Evolutionary conservation across 2,329 filamentous ascomycete genomes (phyloP), one percentile per base, ranked within the genome.

Genomic region (Scedosporium minutisporum): DNA sequence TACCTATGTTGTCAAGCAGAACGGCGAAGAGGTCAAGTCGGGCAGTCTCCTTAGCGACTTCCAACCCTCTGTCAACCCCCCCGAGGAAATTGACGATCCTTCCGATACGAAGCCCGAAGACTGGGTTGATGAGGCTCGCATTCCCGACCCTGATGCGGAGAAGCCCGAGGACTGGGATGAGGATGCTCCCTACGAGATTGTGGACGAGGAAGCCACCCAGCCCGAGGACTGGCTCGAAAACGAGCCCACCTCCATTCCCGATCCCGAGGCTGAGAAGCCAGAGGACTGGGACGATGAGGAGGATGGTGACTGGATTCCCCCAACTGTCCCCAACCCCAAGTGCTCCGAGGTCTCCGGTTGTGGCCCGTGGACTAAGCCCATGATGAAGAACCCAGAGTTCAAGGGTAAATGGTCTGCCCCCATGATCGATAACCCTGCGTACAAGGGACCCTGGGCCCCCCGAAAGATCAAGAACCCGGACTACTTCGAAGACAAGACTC

Each of bases 201-300:
- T 96, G 66, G 95, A 99, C 66, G 90, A 95, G 81, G 89, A 93
- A 69, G 95, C 95, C 64, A 88, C 85, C 70, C 91, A 88, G 81
- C 95, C 95, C 60, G 93, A 91, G 69, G 95, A 97, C 79, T 99
- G 95, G 95, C 88, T 99, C 66, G 93, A 92, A 76, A 81, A 92
- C 66, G 95, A 97, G 82, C 85, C 93, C 67, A 78, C 84, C 66
- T 89, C 85, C 68, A 81, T 97, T 65, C 85, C 93, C 63, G 95
- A 99, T 80, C 95, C 95, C 63, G 92, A 96, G 80, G 92, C 93
- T 60, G 83, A 90, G 81, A 99, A 97, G 88, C 95, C 95, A 66
- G 93, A 96, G 80, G 95, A 97, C 75, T 99, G 95, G 95, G 93
- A 97, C 79, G 93, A 99, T 64, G 95, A 99, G 82, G 95, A 99